These are phyloP conservation scores for Paralagenidium karlingii DNA, from an alignment of 352 stramenopile genomes.

Conservation along the genomic window DNA sequence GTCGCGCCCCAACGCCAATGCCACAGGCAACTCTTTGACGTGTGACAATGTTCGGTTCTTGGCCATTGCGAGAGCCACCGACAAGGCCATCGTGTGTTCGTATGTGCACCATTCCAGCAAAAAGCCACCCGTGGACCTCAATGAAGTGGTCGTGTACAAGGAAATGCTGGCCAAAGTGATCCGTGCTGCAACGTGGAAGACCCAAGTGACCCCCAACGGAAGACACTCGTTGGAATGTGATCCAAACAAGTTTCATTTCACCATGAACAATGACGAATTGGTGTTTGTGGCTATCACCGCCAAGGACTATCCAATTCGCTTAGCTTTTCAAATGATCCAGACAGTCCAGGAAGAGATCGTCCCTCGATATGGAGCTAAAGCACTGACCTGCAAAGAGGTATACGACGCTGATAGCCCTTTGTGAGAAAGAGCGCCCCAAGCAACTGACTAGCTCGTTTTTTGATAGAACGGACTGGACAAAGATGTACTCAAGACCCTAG, in stretches of 20 bases:
- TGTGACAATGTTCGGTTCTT: slow-evolving; percentile 79
- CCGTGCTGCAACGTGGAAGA: slow-evolving; percentile 71
- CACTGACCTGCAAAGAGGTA: slow-evolving; percentile 66
- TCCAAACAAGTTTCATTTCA: slow-evolving; percentile 84
- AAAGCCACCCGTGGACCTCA: slow-evolving; percentile 32
- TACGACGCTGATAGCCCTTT: too few species aligned
- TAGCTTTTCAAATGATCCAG: slow-evolving; percentile 75
- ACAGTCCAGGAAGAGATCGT: slow-evolving; percentile 65
- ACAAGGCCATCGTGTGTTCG: slow-evolving; percentile 69
- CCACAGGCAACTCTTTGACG: slow-evolving; percentile 28
- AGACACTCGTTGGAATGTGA: slow-evolving; percentile 79
- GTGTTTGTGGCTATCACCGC: slow-evolving; percentile 69
- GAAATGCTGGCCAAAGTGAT: slow-evolving; percentile 79
- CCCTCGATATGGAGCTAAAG: slow-evolving; percentile 60
- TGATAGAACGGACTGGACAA: slow-evolving; percentile 57
- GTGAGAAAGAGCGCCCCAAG: too few species aligned
- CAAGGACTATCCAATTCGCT: slow-evolving; percentile 71
- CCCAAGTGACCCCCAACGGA: slow-evolving; percentile 74
- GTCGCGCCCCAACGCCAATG: neutral
- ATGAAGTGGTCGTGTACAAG: slow-evolving; percentile 47
- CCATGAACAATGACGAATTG: slow-evolving; percentile 81
- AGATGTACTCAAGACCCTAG: slow-evolving; percentile 52
- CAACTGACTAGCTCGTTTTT: neutral
- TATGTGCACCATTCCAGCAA: slow-evolving; percentile 51
- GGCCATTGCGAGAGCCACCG: slow-evolving; percentile 59